phyloP scores from a whole-genome alignment of 441 rosid species.

The Populus hybrid region DNA sequence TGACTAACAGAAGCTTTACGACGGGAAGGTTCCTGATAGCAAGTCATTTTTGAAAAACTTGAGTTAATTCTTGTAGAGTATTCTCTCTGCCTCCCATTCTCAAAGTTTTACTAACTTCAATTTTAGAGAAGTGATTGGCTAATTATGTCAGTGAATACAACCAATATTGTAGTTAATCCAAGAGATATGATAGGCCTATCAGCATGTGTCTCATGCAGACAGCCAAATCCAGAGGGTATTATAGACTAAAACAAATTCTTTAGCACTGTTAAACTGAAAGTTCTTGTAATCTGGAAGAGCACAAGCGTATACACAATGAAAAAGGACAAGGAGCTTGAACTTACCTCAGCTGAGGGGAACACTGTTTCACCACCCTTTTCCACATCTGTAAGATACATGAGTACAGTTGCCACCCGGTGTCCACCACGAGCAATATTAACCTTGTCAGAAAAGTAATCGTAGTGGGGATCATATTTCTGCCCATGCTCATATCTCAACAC shows the following conservation, averaged over 20 bases:
- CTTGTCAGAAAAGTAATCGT: slow-evolving; percentile 85
- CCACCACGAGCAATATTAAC: slow-evolving; percentile 95
- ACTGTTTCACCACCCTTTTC: slow-evolving; percentile 95
- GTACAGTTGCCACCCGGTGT: slow-evolving; percentile 86
- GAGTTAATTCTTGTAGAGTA: neutral
- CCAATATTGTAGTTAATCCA: neutral
- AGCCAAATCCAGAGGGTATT: neutral
- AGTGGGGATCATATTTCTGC: slow-evolving; percentile 89
- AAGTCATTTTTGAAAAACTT: slow-evolving; percentile 14
- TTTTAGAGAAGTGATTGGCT: neutral
- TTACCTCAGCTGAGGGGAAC: slow-evolving; percentile 85
- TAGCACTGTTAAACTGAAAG: neutral
- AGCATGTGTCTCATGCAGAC: neutral
- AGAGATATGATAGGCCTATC: neutral
- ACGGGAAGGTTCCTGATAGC: slow-evolving; percentile 56
- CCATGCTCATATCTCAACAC: slow-evolving; percentile 85
- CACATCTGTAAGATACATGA: slow-evolving; percentile 87
- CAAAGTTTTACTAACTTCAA: neutral
- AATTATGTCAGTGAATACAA: neutral
- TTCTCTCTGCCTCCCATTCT: neutral
- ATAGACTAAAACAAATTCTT: slow-evolving; percentile 1
- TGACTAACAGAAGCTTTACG: slow-evolving; percentile 42
- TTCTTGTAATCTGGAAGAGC: slow-evolving; percentile 2
- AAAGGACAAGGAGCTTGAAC: slow-evolving; percentile 17
- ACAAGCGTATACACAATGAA: neutral